Base-by-base conservation (phyloP, 768 basidiomycete genomes). In the Suillus decipiens region DNA sequence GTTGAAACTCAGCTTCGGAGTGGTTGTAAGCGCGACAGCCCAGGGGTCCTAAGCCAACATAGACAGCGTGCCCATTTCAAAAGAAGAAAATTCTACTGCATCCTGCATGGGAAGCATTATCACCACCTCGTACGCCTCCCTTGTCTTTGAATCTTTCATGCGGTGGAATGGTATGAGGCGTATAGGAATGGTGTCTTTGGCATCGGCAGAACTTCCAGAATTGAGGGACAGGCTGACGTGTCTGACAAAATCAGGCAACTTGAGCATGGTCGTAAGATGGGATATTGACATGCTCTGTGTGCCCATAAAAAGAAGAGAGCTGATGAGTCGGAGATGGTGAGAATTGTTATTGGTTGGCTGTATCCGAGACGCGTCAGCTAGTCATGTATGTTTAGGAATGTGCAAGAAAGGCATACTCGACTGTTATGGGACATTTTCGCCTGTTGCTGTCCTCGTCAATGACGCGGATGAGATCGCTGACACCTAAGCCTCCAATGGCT, bases 231-330 rank as follows among this genome's bases (percentile, higher is more conserved):
- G 79, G 64, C 80, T 88, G 63, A 90, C 78, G 70, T 95, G 93
- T 1, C 93, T 92, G 62, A 93, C 81, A 48, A 99, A 83, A 73
- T 99, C 96, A 19, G 86, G 83, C 2, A 96, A 96, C 67, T 90
- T 91, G 57, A 96, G 81, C 77, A 99, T 82, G 3, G 92, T 90
- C 51, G 83, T 77, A 7, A 99, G 75, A 74, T 87, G 80, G 15
- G 92, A 87, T n/a, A n/a, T n/a, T n/a, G n/a, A n/a, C n/a, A n/a
- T n/a, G n/a, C n/a, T 33, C 78, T 97, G 31, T 90, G 95, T 53
- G 24, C 96, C 95, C 37, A 87, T 86, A n/a, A 99, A 75, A 12
- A 99, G 85, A 48, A 90, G 81, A 2, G 92, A 84, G 0, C 87
- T 85, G 12, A 89, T 91, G 31, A 92, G 69, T 28, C 28, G 0